These are phyloP conservation scores for Coniochaeta pulveracea DNA, from an alignment of 2,329 filamentous ascomycete species.

Conservation along the genomic window DNA sequence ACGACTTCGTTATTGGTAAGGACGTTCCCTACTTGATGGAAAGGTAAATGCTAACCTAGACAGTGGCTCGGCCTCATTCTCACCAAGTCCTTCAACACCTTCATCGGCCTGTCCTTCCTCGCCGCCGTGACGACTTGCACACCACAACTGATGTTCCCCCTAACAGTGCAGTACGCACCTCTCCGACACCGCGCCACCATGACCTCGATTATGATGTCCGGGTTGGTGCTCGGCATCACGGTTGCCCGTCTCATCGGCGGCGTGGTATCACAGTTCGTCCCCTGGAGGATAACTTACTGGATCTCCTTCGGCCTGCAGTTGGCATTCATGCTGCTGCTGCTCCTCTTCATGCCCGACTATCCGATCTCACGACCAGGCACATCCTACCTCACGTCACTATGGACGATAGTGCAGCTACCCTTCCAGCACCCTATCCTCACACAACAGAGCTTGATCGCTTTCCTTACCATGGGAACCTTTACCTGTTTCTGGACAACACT, in stretches of 20 bases:
- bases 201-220: conserved; percentile 60
- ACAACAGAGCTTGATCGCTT: conserved; percentile 1
- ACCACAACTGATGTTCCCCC: conserved; percentile 63
- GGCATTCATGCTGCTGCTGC: conserved; percentile 43
- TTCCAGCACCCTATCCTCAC: conserved; percentile 1
- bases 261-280: conserved; percentile 56
- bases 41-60: not conserved
- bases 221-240: conserved; percentile 60
- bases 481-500: conserved; percentile 3
- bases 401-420: conserved; percentile 3
- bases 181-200: conserved; percentile 53
- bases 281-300: conserved; percentile 69
- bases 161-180: conserved; percentile 65
- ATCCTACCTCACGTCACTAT: conserved; percentile 17
- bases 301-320: conserved; percentile 55
- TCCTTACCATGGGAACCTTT: not conserved
- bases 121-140: conserved; percentile 64
- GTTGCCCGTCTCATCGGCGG: conserved; percentile 63
- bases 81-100: conserved; percentile 49
- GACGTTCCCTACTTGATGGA: not conserved
- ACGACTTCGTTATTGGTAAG: conserved; percentile 55
- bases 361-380: conserved; percentile 54
- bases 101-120: conserved; percentile 58
- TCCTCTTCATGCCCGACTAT: conserved; percentile 66
- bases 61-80: conserved; percentile 57